phyloP scores from a whole-genome alignment of 2,329 filamentous ascomycete species.

The Talaromyces sp. region DNA sequence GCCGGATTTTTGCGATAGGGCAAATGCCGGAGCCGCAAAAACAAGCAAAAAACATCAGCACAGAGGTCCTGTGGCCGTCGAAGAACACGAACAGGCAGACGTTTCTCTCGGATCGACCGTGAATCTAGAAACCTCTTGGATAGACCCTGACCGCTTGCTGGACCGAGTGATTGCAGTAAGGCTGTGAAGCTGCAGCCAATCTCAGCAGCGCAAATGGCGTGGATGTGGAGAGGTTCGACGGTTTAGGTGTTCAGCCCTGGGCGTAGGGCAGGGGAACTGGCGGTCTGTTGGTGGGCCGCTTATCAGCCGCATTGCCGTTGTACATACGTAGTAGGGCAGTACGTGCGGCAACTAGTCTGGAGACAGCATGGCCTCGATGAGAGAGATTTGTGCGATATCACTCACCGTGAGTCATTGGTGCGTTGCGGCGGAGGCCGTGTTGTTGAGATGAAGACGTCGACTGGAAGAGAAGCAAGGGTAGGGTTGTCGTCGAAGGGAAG shows the following conservation, averaged over 20 bases:
- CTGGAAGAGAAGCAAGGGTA: neutral
- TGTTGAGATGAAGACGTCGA: neutral
- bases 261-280: constrained; percentile 7
- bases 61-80: neutral
- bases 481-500: neutral
- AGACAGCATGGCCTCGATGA: neutral
- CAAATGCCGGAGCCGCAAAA: neutral
- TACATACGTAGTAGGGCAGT: neutral
- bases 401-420: neutral
- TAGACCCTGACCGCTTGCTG: constrained; percentile 7
- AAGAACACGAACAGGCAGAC: neutral
- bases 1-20: neutral
- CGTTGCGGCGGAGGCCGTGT: neutral
- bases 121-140: neutral
- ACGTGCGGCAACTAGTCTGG: neutral
- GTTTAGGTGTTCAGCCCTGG: constrained; percentile 12
- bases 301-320: constrained; percentile 16
- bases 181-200: constrained; percentile 8
- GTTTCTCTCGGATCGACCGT: neutral
- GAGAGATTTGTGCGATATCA: neutral
- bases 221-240: constrained; percentile 13
- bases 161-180: neutral
- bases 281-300: constrained; percentile 15
- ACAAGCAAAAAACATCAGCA: neutral
- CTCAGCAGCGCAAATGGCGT: constrained; percentile 20